Percentiles rank a stretch among this genome's conserved stretches.
Conservation (phyloP, 768 basidiomycete species). For the Boletales sp. region DNA sequence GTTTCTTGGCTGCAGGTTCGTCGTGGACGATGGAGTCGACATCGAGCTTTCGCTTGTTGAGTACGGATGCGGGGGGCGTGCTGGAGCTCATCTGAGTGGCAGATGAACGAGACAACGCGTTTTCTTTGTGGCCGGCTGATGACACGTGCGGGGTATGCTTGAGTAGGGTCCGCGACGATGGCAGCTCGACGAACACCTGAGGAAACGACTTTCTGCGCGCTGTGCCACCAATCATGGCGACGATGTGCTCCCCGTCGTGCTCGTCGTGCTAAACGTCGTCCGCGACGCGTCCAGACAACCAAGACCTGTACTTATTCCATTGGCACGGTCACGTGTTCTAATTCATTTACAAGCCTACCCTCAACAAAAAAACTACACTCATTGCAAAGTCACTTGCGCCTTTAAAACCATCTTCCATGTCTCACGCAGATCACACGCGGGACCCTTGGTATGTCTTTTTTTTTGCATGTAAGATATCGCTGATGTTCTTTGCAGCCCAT, state of each 20-base stretch:
- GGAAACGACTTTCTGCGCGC: conserved; percentile 30
- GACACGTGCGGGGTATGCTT: conserved; percentile 26
- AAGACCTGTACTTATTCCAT: conserved; percentile 10
- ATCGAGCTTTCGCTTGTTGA: conserved; percentile 52
- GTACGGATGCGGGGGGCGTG: conserved; percentile 26
- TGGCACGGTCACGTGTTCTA: conserved; percentile 30
- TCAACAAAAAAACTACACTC: conserved; percentile 23
- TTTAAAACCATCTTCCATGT: conserved; percentile 44
- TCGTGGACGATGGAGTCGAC: conserved; percentile 12
- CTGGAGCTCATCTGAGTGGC: conserved; percentile 27
- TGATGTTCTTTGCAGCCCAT: conserved; percentile 59
- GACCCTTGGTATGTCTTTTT: conserved; percentile 76
- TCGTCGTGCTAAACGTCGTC: conserved; percentile 16
- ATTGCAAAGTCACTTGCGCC: neutral
- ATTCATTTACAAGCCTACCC: conserved; percentile 25
- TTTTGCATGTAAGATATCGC: neutral
- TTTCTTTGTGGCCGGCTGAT: conserved; percentile 43
- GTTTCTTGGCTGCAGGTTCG: conserved; percentile 18
- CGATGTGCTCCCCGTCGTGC: conserved; percentile 1
- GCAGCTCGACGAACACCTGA: conserved; percentile 59
- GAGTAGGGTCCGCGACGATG: conserved; percentile 29
- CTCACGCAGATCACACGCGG: conserved; percentile 88
- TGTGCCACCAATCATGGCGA: conserved; percentile 18
- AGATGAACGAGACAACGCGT: conserved; percentile 37
- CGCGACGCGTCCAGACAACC: conserved; percentile 21